Conservation (phyloP, 495 filamentous ascomycete genomes). For the Geopyxis carbonaria region DNA sequence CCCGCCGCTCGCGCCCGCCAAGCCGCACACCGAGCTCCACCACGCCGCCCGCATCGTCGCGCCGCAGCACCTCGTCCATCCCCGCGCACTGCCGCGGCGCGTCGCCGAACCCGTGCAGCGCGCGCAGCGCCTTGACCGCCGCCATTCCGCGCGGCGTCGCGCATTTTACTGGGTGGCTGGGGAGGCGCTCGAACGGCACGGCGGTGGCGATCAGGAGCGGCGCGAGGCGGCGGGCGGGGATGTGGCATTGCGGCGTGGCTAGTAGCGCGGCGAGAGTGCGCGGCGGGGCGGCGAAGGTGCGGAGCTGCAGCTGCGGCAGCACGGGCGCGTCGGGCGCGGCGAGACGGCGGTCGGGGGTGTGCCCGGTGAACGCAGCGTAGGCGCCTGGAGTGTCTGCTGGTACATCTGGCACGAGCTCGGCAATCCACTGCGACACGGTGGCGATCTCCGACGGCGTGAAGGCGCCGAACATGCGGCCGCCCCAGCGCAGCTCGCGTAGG, state of each 20-base stretch:
- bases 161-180: constrained; percentile 8
- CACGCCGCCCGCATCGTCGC: constrained; percentile 2
- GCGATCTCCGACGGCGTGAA: constrained; percentile 31
- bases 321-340: not conserved
- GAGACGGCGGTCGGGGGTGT: not conserved
- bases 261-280: not conserved
- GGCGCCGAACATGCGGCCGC: constrained; percentile 34
- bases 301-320: not conserved
- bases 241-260: not conserved
- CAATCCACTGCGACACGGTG: constrained; percentile 29
- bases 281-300: not conserved
- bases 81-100: constrained; percentile 14
- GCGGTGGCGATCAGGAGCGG: constrained; percentile 4
- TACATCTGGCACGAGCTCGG: constrained; percentile 9
- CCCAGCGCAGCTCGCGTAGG: constrained; percentile 29
- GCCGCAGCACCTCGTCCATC: constrained; percentile 14
- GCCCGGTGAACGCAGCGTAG: constrained; percentile 7
- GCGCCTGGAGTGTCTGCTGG: constrained; percentile 1
- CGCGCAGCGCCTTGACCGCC: constrained; percentile 17
- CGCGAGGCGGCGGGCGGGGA: not conserved
- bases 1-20: constrained; percentile 3
- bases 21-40: constrained; percentile 9
- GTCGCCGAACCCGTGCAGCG: constrained; percentile 19
- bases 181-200: constrained; percentile 14
- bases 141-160: constrained; percentile 12